Conservation (phyloP, 495 filamentous ascomycete species). For the Sporormia fimetaria region DNA sequence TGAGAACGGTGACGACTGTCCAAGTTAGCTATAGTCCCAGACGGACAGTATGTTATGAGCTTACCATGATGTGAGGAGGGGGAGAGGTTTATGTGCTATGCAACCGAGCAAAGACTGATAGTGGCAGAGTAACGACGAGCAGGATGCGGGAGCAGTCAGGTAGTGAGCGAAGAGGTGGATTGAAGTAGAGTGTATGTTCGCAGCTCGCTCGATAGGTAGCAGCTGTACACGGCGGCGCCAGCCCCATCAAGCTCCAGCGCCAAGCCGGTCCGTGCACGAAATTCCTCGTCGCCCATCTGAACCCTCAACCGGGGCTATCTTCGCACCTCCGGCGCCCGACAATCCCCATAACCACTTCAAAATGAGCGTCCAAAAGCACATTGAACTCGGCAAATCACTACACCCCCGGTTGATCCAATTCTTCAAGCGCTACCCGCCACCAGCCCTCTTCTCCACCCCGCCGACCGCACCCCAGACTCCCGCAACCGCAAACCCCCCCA, state of each 20-base stretch:
- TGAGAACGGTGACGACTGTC: conserved; percentile 22
- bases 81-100: background rate
- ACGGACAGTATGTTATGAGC: conserved; percentile 3
- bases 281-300: too few species aligned
- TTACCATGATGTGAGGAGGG: conserved; percentile 20
- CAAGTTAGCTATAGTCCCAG: conserved; percentile 14
- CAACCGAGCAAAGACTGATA: background rate
- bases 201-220: too few species aligned
- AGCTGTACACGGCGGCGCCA: conserved; percentile 12
- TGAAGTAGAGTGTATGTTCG: conserved; percentile 14
- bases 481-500: conserved; percentile 19
- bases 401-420: conserved; percentile 72
- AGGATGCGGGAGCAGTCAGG: background rate
- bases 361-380: conserved; percentile 30
- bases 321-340: background rate
- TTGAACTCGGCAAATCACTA: conserved; percentile 53
- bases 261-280: conserved; percentile 7
- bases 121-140: background rate
- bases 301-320: conserved; percentile 1
- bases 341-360: conserved; percentile 3
- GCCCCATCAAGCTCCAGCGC: conserved; percentile 13
- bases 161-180: conserved; percentile 6
- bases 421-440: conserved; percentile 78
- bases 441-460: conserved; percentile 34
- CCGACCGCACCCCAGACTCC: conserved; percentile 12